Base-by-base conservation (phyloP, 805 yeast species). In the Candida orba region DNA sequence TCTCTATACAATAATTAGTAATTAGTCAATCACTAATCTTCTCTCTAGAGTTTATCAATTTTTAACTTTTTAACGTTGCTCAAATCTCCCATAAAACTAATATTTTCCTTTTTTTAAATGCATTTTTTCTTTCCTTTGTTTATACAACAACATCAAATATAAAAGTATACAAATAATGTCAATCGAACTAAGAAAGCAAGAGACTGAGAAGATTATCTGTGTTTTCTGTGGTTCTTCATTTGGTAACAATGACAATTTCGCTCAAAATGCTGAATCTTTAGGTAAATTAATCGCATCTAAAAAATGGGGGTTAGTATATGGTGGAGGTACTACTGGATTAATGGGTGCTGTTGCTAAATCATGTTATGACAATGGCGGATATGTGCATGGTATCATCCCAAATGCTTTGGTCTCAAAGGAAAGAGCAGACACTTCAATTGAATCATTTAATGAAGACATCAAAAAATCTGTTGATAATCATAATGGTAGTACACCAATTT, bases 331-430 rank as follows among this genome's bases (percentile, higher is more conserved):
- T 30, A 83, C 89, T 2, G 91, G 93, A 4, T 60, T 85, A 40
- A 85, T 85, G 90, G 93, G 93, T 10, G 70, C 76, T 4, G 77
- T 85, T 45, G 90, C 91, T 9, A 71, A 75, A 43, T 73, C 84
- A 39, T 72, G 59, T 24, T 43, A 48, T 15, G 60, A 59, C 25
- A 69, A 65, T 37, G 75, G 75, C 10, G 89, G 87, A 4, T 73
- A 76, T 46, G 95, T 86, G 32, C 88, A 84, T 53, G 96, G 95
- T 6, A 75, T 87, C 52, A 87, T 88, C 45, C 95, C 95, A n/a
- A 76, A 76, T 52, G 95, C 95, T 0, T 68, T 88, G 51, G 84
- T 87, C 45, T 67, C 79, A 8, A 76, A 81, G 50, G 95, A 87
- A 60, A 71, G 91, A 27, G 29, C 29, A 27, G 29, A 13, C 9